A percentile compares a stretch with the other conserved stretches of the same genome.
These are phyloP conservation scores for Mycena vulgaris DNA, from an alignment of 768 basidiomycete genomes.

Conservation along the genomic window DNA sequence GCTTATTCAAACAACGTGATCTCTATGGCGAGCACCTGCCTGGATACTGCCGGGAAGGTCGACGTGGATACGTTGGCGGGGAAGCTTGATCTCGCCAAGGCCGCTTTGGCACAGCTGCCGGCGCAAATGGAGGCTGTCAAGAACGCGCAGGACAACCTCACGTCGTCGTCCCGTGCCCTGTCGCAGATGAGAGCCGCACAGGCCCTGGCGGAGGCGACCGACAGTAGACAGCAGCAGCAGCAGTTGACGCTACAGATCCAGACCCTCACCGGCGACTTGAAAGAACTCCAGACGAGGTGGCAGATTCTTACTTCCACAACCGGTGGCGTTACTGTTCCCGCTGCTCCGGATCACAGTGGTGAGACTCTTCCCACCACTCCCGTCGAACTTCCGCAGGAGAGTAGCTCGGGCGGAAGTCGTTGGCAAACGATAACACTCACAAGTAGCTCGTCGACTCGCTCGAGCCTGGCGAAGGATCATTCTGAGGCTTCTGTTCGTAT, in stretches of 20 bases:
- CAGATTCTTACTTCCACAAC: constrained; percentile 28
- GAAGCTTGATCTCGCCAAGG: not conserved
- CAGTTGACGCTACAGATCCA: constrained; percentile 35
- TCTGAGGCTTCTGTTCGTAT: not conserved
- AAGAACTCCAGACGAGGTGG: constrained; percentile 38
- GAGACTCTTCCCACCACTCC: not conserved
- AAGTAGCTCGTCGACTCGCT: not conserved
- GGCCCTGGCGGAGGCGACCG: constrained; percentile 40
- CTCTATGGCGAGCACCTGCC: constrained; percentile 42
- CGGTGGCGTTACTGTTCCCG: not conserved
- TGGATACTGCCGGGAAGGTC: constrained; percentile 33
- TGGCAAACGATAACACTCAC: constrained; percentile 43
- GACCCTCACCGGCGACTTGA: constrained; percentile 36
- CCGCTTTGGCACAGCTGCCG: not conserved
- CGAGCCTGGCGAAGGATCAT: not conserved
- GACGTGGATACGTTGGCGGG: constrained; percentile 23
- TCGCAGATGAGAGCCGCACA: constrained; percentile 32
- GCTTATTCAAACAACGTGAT: constrained; percentile 43
- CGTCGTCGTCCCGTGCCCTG: constrained; percentile 37
- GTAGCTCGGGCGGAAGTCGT: constrained; percentile 42
- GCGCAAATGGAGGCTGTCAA: constrained; percentile 2
- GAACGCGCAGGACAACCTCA: constrained; percentile 26
- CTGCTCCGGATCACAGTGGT: not conserved
- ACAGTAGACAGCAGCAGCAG: constrained; percentile 37
- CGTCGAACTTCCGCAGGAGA: constrained; percentile 27